Base-by-base conservation (phyloP, 495 filamentous ascomycete species). In the Aspergillus leporis region DNA sequence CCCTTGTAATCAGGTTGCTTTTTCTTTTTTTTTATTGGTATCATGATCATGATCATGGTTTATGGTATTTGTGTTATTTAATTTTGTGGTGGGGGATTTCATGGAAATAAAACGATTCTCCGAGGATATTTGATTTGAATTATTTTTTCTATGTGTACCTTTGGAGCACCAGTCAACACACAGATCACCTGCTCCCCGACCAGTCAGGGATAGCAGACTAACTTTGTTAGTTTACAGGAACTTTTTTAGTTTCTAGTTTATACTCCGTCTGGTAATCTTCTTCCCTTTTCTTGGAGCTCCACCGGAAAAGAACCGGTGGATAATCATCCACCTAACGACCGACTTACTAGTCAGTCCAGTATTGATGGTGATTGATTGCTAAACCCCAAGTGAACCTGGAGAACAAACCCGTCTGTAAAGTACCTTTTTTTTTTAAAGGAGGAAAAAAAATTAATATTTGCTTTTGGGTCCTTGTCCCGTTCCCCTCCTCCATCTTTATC, bases 401-500 rank as follows among this genome's bases (percentile, higher is more conserved):
- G 51, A 53, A 41, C 13, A 1, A 41, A 12, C 8, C 31, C 13
- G 34, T 36, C 8, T 4, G 34, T 36, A 36, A 14, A 36, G 32
- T 36, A 36, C 32, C 8, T 4, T 36, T 36, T 36, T 32, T 36
- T n/a, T 28, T 52, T n/a, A n/a, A n/a, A n/a, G n/a, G n/a, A n/a
- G n/a, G n/a, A n/a, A n/a, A n/a, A n/a, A n/a, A n/a, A n/a, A n/a
- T 51, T 51, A n/a, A 7, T 51, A n/a, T 52, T 4, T 36, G 16
- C 51, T 40, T 23, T 16, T 53, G 51, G 51, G 51, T 53, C 51
- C 51, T 36, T 53, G 25, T 23, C 43, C 43, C 43, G 43, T 10
- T 40, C 34, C 34, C 32, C 21, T 31, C 50, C 50, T 36, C 50
- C 50, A 43, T 48, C 55, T 14, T 62, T 45, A 55, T 51, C 23